A percentile compares a stretch with the other conserved stretches of the same genome.
These are phyloP conservation scores for Solanum paucissectum DNA, from an alignment of 257 asterid species.

Conservation along the genomic window DNA sequence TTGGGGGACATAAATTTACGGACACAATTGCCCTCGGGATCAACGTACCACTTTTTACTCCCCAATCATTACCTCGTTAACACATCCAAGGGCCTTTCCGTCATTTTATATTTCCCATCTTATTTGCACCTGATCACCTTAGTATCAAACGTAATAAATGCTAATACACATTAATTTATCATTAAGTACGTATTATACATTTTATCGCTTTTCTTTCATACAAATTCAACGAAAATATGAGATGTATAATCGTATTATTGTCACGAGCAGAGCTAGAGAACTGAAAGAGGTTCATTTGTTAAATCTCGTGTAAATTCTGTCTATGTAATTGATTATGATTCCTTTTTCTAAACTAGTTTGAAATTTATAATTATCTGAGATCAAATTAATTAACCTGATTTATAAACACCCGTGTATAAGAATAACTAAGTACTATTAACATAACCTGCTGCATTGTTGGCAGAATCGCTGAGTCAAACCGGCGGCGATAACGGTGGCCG, in stretches of 20 bases:
- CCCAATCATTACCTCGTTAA: constrained; percentile 27
- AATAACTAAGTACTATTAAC: constrained; percentile 6
- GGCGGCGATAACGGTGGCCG: constrained; percentile 84
- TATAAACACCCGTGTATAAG: background rate
- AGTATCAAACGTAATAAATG: background rate
- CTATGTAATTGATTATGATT: background rate
- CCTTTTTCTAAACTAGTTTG: background rate
- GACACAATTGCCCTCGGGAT: constrained; percentile 80
- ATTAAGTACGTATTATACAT: background rate
- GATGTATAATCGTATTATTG: background rate
- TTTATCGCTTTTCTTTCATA: background rate
- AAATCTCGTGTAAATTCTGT: background rate
- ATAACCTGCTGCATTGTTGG: constrained; percentile 98
- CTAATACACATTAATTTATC: background rate
- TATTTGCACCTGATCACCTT: background rate
- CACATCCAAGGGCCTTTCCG: constrained; percentile 18
- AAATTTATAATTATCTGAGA: background rate
- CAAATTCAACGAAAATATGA: background rate
- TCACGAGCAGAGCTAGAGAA: background rate
- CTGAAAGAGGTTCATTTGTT: background rate
- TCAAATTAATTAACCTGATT: background rate
- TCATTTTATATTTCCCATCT: background rate
- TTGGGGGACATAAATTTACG: constrained; percentile 25
- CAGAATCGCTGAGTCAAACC: constrained; percentile 97
- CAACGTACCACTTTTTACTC: constrained; percentile 19